A percentile compares a stretch with the other conserved stretches of the same genome.
Conservation (phyloP, 495 filamentous ascomycete genomes). For the Hypomontagnella monticulosa region DNA sequence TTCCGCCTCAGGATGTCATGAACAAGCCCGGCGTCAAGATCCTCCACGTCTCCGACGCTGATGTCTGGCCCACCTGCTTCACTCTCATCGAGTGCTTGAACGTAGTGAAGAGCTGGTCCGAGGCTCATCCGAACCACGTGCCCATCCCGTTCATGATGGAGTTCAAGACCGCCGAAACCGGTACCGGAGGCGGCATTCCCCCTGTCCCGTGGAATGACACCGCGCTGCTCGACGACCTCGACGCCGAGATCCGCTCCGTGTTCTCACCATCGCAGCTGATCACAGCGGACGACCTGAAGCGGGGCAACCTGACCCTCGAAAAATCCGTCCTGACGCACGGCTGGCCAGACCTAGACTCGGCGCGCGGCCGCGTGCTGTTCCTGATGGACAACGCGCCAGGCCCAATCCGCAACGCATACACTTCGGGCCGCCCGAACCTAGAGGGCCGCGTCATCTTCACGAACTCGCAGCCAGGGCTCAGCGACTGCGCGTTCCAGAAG, state of each 20-base stretch:
- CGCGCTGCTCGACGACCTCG: constrained; percentile 33
- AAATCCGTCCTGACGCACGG: constrained; percentile 37
- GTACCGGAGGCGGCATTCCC: constrained; percentile 18
- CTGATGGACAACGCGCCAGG: constrained; percentile 46
- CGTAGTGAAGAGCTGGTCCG: constrained; percentile 39
- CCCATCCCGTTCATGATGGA: constrained; percentile 47
- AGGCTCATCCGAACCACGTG: constrained; percentile 38
- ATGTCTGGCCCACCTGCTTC: constrained; percentile 39
- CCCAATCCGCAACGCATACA: constrained; percentile 39
- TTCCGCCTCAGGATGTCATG: constrained; percentile 24
- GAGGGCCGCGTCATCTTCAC: constrained; percentile 45
- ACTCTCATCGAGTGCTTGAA: constrained; percentile 41
- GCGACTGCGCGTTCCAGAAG: constrained; percentile 45
- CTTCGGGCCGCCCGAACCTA: constrained; percentile 31
- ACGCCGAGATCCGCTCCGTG: constrained; percentile 43
- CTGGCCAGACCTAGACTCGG: constrained; percentile 40
- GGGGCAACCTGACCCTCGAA: constrained; percentile 35
- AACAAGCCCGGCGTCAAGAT: constrained; percentile 39
- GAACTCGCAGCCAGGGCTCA: constrained; percentile 39
- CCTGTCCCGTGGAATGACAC: constrained; percentile 26
- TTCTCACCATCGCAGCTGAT: constrained; percentile 34
- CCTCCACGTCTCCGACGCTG: constrained; percentile 44
- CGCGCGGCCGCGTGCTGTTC: constrained; percentile 36
- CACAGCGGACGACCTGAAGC: constrained; percentile 39
- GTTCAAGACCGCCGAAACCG: constrained; percentile 35